These are phyloP conservation scores for Nigrospora osmanthi DNA, from an alignment of 2,329 filamentous ascomycete species.

Conservation along the genomic window DNA sequence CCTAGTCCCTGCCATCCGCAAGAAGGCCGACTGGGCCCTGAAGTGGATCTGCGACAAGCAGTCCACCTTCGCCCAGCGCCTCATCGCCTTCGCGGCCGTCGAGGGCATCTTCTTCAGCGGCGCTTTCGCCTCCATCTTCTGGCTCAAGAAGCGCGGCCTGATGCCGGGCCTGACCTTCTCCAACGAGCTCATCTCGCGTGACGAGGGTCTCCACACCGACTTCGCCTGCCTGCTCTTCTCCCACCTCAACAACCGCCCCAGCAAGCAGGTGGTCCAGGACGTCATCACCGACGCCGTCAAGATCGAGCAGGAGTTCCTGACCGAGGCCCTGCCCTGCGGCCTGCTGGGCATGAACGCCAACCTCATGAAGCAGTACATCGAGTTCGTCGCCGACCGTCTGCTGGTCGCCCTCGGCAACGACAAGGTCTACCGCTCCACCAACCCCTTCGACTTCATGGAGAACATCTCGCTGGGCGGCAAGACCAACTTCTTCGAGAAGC, in stretches of 20 bases:
- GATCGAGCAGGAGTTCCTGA: slow-evolving; percentile 97
- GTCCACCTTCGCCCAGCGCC: slow-evolving; percentile 89
- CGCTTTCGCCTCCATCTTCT: slow-evolving; percentile 98
- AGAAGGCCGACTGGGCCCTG: slow-evolving; percentile 98
- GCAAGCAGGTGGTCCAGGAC: slow-evolving; percentile 69
- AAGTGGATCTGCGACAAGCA: slow-evolving; percentile 90
- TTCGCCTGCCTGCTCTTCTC: slow-evolving; percentile 97
- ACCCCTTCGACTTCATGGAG: slow-evolving; percentile 99
- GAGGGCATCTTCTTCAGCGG: slow-evolving; percentile 99
- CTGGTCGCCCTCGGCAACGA: slow-evolving; percentile 88
- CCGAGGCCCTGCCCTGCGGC: slow-evolving; percentile 84
- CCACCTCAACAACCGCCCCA: slow-evolving; percentile 88
- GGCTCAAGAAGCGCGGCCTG: slow-evolving; percentile 99
- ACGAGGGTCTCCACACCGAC: slow-evolving; percentile 98
- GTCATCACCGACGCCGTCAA: slow-evolving; percentile 91
- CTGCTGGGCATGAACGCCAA: slow-evolving; percentile 96
- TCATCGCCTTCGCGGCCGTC: slow-evolving; percentile 94
- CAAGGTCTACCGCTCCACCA: slow-evolving; percentile 86
- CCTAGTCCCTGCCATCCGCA: slow-evolving; percentile 86
- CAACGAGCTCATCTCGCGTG: slow-evolving; percentile 98
- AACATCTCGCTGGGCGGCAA: slow-evolving; percentile 98
- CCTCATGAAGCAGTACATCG: slow-evolving; percentile 99
- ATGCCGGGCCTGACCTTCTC: slow-evolving; percentile 99
- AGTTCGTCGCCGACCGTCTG: slow-evolving; percentile 96
- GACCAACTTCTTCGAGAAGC: slow-evolving; percentile 99